Evolutionary conservation across 768 basidiomycete species (phyloP), one percentile per base, ranked within the genome.

Genomic region (Lentinula sp.): DNA sequence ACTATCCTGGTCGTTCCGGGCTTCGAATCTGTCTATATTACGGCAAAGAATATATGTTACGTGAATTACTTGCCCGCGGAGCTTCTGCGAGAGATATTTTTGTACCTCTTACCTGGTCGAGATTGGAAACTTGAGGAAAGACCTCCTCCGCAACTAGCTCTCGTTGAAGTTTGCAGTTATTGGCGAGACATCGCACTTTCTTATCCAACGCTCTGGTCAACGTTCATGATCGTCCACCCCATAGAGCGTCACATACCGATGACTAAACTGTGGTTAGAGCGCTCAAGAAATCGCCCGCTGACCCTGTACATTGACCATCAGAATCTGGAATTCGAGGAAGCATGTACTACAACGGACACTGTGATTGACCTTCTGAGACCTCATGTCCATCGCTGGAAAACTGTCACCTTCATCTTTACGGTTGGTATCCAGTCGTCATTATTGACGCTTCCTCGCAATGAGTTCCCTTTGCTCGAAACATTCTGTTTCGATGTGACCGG

Each of bases 51-150:
- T 9, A 5, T 5, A 51, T 51, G 50, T 9, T 16, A 7, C n/a
- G 50, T 18, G 1, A 18, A 33, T 33, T 23, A n/a, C 33, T 12
- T 51, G 28, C 50, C 50, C 4, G 28, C 35, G 8, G 56, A 62
- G 32, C 48, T 62, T 20, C 51, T 54, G 12, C 51, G 39, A 20
- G 12, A 63, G 32, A 55, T 63, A 10, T 59, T 60, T 8, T 8
- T 59, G 6, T 32, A 41, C 39, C 51, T 36, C 36, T 49, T 57
- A 13, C 48, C 45, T 39, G 18, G 33, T 4, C 2, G 55, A 16
- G 0, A 32, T 9, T 23, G 35, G 36, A 28, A 15, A 4, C 13
- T 33, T 3, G 20, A 39, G 37, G 6, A 16, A 10, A 49, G 0
- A 18, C 13, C n/a, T 9, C 37, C 39, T 10, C 41, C 60, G 3